phyloP scores from a whole-genome alignment of 2,329 filamentous ascomycete genomes.

The Xylaria sp. region DNA sequence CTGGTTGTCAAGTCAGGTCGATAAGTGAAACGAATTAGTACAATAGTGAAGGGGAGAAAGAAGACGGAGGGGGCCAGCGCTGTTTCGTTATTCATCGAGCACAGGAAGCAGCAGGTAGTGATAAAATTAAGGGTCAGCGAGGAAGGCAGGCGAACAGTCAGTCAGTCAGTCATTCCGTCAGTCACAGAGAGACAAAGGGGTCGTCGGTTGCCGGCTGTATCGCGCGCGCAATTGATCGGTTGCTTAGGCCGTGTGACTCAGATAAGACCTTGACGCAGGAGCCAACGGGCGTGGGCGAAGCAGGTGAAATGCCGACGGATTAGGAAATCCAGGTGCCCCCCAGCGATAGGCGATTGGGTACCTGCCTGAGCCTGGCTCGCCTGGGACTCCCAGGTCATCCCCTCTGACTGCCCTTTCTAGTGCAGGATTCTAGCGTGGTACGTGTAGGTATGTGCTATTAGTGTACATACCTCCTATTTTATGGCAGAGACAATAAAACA shows the following conservation, averaged over 20 bases:
- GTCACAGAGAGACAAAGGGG: conserved; percentile 38
- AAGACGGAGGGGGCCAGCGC: background rate
- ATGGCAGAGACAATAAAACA: background rate
- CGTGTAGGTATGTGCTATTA: background rate
- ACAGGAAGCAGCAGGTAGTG: conserved; percentile 10
- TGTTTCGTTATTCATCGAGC: conserved; percentile 13
- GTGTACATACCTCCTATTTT: too few relatives aligned
- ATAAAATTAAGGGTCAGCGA: conserved; percentile 10
- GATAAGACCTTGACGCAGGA: conserved; percentile 40
- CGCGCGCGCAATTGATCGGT: conserved; percentile 19
- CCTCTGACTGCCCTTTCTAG: too few relatives aligned
- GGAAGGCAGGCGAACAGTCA: conserved; percentile 23
- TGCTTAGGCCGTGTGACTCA: conserved; percentile 48
- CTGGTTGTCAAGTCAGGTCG: conserved; percentile 7
- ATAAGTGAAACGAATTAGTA: background rate
- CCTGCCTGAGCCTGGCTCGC: background rate
- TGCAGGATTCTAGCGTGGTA: background rate
- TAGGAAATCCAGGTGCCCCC: conserved; percentile 25
- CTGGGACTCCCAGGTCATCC: too few relatives aligned
- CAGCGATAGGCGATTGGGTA: conserved; percentile 1
- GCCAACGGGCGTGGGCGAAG: conserved; percentile 12
- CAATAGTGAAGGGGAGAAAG: background rate
- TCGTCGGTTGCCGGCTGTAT: conserved; percentile 14
- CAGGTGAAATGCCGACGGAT: conserved; percentile 36
- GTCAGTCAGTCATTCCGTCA: background rate